phyloP scores from a whole-genome alignment of 2,329 filamentous ascomycete genomes.

The Zymoseptoria ardabiliae region DNA sequence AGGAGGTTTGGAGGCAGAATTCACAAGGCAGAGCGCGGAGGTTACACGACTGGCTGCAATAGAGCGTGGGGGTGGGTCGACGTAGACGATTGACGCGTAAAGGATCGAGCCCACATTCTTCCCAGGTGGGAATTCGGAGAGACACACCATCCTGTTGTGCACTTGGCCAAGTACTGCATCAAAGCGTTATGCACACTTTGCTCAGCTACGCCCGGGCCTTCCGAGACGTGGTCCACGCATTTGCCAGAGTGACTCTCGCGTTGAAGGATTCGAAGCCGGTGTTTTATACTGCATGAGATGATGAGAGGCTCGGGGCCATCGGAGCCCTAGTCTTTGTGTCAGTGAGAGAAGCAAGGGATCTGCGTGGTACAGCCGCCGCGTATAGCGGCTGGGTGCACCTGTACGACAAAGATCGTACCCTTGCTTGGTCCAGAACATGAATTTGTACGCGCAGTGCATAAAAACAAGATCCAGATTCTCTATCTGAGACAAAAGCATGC shows the following conservation, averaged over 20 bases:
- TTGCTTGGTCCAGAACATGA: not conserved
- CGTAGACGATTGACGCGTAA: not conserved
- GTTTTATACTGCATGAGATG: not conserved
- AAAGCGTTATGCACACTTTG: too few relatives aligned
- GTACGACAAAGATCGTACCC: not conserved
- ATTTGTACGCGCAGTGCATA: not conserved
- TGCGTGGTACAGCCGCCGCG: not conserved
- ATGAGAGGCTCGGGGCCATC: not conserved
- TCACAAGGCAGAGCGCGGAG: too few relatives aligned
- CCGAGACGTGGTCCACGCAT: too few relatives aligned
- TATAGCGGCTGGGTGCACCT: not conserved
- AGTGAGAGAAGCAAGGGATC: not conserved
- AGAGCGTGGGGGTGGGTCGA: too few relatives aligned
- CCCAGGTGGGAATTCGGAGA: too few relatives aligned
- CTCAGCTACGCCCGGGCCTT: too few relatives aligned
- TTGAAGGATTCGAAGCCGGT: not conserved
- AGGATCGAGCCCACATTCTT: not conserved
- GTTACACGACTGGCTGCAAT: too few relatives aligned
- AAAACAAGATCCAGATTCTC: too few relatives aligned
- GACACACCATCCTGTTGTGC: too few relatives aligned
- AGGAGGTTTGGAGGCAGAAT: too few relatives aligned
- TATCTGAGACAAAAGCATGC: too few relatives aligned
- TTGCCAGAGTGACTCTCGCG: not conserved
- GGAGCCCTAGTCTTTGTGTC: not conserved
- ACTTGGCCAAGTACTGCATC: not conserved